Percentiles rank a stretch among this genome's conserved stretches.
Evolutionary conservation across 2,329 filamentous ascomycete genomes (phyloP).

Genomic region (Cercospora berteroae): DNA sequence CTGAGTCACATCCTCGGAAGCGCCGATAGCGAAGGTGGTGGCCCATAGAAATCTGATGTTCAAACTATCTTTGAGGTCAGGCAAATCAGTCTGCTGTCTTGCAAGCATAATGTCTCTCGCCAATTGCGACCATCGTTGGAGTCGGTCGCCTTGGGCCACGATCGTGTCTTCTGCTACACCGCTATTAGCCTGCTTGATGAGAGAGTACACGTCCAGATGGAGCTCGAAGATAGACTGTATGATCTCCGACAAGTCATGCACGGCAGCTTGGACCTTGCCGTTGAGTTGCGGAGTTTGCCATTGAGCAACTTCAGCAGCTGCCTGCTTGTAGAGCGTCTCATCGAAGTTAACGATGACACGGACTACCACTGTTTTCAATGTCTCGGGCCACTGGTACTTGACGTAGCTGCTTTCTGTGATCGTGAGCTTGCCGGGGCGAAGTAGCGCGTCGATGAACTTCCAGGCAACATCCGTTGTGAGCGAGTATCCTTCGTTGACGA

Average conservation of each 20-base stretch:
- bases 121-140: conserved; percentile 60
- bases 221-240: conserved; percentile 63
- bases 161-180: conserved; percentile 54
- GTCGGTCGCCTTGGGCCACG: conserved; percentile 55
- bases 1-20: conserved; percentile 55
- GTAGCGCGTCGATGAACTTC: conserved; percentile 53
- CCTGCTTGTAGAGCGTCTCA: conserved; percentile 48
- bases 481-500: conserved; percentile 49
- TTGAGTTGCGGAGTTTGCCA: background rate
- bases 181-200: conserved; percentile 61
- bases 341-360: conserved; percentile 56
- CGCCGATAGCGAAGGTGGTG: conserved; percentile 60
- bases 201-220: conserved; percentile 63
- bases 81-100: conserved; percentile 26
- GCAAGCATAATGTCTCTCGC: conserved; percentile 54
- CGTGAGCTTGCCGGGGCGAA: conserved; percentile 43
- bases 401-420: conserved; percentile 46
- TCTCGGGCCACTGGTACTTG: conserved; percentile 54
- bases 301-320: conserved; percentile 13
- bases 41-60: conserved; percentile 65
- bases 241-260: conserved; percentile 48
- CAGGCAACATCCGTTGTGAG: conserved; percentile 54
- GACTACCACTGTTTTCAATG: conserved; percentile 55
- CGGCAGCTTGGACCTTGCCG: background rate
- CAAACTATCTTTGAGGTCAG: conserved; percentile 42